Base-by-base conservation (phyloP, 495 filamentous ascomycete genomes). In the Daldinia vernicosa region DNA sequence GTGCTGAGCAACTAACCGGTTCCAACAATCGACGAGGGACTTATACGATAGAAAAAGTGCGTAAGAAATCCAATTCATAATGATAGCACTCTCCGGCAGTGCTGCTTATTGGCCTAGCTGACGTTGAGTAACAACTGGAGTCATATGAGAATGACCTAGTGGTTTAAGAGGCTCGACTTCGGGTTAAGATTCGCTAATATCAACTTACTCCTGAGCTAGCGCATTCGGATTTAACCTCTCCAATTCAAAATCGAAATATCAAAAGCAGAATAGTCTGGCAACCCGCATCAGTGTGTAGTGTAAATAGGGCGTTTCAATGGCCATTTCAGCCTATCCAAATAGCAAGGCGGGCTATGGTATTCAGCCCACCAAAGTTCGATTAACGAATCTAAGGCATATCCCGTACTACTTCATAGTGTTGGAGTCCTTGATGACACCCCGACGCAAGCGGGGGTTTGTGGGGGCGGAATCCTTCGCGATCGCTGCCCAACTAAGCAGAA, bases 391-490 rank as follows among this genome's bases (percentile, higher is more conserved):
- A 54, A 62, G 33, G 43, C 51, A 63, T 56, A 60, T 53, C 58
- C 66, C 55, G 24, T 66, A 51, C 17, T 47, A 56, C 47, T 40
- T 28, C 43, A 56, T 69, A 56, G 50, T 63, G 27, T 62, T 51
- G 60, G 63, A 45, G 60, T 63, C 58, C 65, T 69, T 32, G 54
- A 64, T 65, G 56, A 52, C 53, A 68, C 62, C 58, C 63, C 52
- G 9, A 53, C 39, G 58, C 55, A 67, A 64, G 73, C 75, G 64
- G 70, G 73, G 73, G 51, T 73, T 51, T 61, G 67, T 74, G 75
- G 73, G 72, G 73, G 73, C 75, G 62, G 57, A 77, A 75, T 74
- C 70, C 75, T 77, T 69, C 73, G 19, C 61, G 55, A 63, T 69
- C 57, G 62, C 61, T 66, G 61, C 70, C 70, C 70, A 73, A 69